Base-by-base conservation (phyloP, 345 rosid genomes). In the Eucalyptus marginata region DNA sequence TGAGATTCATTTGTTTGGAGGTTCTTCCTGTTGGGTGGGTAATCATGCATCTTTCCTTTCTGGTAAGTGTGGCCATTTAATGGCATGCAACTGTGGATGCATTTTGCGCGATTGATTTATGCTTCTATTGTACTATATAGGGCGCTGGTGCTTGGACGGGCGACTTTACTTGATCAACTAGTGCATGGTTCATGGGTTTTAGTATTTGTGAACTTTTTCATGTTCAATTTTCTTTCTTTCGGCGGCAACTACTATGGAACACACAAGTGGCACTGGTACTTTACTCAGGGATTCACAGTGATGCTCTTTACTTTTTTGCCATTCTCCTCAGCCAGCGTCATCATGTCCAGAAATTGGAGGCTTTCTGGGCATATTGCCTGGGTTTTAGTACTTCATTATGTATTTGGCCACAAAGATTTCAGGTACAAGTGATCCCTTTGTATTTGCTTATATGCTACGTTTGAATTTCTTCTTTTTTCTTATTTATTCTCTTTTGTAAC, bases 221-320 rank as follows among this genome's bases (percentile, higher is more conserved):
- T 93, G 93, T 98, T 95, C 95, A 96, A 97, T 93, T 96, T 96
- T 94, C 95, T 97, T 93, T 96, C 99, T 88, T 93, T 98, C 20
- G 97, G 99, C 5, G 96, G 98, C 58, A 95, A 98, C 93, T 94
- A 94, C 89, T 96, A 95, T 86, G 99, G 99, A 93, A 97, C 99
- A 92, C 99, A 98, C 91, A 93, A 93, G 88, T 96, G 99, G 99
- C 99, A 96, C 92, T 98, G 99, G 99, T 98, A 98, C 95, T 94
- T 96, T 94, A 93, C 95, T 91, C 98, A 97, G 90, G 99, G 99
- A 86, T 96, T 96, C 92, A 71, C 94, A 17, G 97, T 93, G 91
- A 97, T 97, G 97, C 91, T 96, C 87, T 96, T 98, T 93, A 95
- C 94, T 46, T 97, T 95, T 92, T 90, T 94, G 87, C 99, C 98